A percentile compares a stretch with the other conserved stretches of the same genome.
Evolutionary conservation across 164 flowering plant species (phyloP).

Genomic region (Stephania cephalantha): DNA sequence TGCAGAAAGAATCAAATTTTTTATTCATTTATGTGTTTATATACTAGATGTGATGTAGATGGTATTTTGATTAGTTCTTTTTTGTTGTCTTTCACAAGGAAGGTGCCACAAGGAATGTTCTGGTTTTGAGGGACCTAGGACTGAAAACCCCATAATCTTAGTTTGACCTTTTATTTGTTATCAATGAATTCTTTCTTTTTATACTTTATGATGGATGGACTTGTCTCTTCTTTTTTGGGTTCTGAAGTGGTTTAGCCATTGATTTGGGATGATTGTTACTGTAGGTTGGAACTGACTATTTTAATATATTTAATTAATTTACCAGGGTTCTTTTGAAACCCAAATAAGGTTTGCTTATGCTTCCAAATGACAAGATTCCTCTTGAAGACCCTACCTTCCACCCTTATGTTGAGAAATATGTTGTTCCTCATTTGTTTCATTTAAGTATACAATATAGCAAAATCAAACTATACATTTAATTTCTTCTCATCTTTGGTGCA

Average conservation of each 20-base stretch:
- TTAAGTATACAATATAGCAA: too few species aligned
- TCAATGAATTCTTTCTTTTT: too few species aligned
- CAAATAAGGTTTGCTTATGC: slow-evolving; percentile 46
- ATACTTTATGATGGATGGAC: neutral
- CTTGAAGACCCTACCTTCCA: slow-evolving; percentile 43
- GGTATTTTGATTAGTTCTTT: neutral
- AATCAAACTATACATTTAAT: too few species aligned
- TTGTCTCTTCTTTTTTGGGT: neutral
- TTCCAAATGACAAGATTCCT: slow-evolving; percentile 48
- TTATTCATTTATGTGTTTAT: too few species aligned
- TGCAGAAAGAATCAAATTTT: too few species aligned
- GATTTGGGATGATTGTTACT: neutral
- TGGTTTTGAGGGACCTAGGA: slow-evolving; percentile 67
- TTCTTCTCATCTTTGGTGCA: too few species aligned
- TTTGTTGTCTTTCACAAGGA: slow-evolving; percentile 30
- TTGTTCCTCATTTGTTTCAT: too few species aligned
- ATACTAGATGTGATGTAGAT: neutral
- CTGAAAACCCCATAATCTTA: slow-evolving; percentile 32
- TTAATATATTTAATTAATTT: neutral
- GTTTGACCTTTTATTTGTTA: neutral
- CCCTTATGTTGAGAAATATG: slow-evolving; percentile 49
- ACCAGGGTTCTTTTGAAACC: slow-evolving; percentile 49
- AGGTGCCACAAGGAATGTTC: slow-evolving; percentile 62
- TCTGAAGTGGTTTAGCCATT: neutral
- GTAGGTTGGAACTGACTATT: neutral